phyloP scores from a whole-genome alignment of 495 filamentous ascomycete species.

The Podospora bellae-mahoneyi region DNA sequence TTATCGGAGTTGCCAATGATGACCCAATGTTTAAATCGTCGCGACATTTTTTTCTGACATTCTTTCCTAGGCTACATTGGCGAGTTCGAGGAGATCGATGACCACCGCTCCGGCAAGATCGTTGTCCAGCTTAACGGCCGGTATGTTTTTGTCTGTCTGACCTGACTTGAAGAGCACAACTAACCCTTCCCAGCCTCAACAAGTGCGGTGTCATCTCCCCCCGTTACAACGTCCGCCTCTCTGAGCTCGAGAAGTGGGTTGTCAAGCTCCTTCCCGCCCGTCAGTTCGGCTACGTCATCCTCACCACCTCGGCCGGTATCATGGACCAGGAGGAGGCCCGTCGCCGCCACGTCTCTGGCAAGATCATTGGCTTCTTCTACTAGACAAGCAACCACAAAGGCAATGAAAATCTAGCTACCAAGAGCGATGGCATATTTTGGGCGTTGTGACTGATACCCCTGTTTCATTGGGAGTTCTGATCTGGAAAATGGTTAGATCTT shows the following conservation, averaged over 20 bases:
- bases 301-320: conserved; percentile 97
- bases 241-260: conserved; percentile 98
- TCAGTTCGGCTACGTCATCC: conserved; percentile 99
- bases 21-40: conserved; percentile 83
- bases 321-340: conserved; percentile 99
- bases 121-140: conserved; percentile 93
- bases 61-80: conserved; percentile 84
- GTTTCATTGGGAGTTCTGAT: conserved; percentile 16
- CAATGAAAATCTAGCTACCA: conserved; percentile 17
- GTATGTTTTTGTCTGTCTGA: conserved; percentile 53
- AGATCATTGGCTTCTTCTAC: conserved; percentile 97
- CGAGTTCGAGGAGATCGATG: conserved; percentile 99
- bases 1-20: conserved; percentile 69
- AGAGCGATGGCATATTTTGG: conserved; percentile 16
- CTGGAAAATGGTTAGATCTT: conserved; percentile 4
- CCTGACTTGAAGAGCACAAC: conserved; percentile 7
- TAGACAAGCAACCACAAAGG: conserved; percentile 42
- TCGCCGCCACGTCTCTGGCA: conserved; percentile 94
- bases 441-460: conserved; percentile 23
- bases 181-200: conserved; percentile 63
- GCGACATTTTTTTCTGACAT: conserved; percentile 69
- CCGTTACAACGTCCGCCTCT: conserved; percentile 96
- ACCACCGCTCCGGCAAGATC: conserved; percentile 98
- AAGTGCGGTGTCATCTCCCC: conserved; percentile 99
- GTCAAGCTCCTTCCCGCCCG: conserved; percentile 95